Conservation (phyloP, 1,284 basidiomycete species). For the Naganishia sp. region DNA sequence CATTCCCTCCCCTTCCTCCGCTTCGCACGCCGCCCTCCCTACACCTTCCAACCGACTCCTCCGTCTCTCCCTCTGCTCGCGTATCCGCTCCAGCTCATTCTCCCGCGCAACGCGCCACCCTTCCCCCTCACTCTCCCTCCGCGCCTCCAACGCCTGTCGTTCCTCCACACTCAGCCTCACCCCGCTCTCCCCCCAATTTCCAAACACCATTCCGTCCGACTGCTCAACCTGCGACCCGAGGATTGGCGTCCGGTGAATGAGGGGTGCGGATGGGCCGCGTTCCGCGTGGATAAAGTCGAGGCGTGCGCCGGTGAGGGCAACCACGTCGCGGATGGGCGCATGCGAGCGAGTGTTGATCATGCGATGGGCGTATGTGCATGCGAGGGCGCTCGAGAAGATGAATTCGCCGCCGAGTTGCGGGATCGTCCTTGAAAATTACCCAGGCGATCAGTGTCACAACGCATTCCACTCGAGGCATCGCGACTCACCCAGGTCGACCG, state of each 20-base stretch:
- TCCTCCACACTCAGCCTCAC: conserved; percentile 24
- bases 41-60: conserved; percentile 21
- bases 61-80: conserved; percentile 37
- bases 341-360: conserved; percentile 65
- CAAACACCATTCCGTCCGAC: conserved; percentile 25
- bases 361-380: conserved; percentile 48
- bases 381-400: conserved; percentile 68
- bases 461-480: conserved; percentile 12
- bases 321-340: conserved; percentile 65
- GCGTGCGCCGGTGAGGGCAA: conserved; percentile 62
- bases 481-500: conserved; percentile 71
- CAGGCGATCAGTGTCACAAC: neutral
- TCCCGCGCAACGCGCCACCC: conserved; percentile 42
- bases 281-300: conserved; percentile 32
- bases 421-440: conserved; percentile 14
- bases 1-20: conserved; percentile 17
- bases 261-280: conserved; percentile 17
- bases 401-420: conserved; percentile 83
- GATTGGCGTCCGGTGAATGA: conserved; percentile 11
- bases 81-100: conserved; percentile 41
- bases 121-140: conserved; percentile 23
- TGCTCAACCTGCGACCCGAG: neutral
- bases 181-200: conserved; percentile 31
- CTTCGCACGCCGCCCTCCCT: conserved; percentile 6
- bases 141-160: conserved; percentile 16